Conservation (phyloP, 768 basidiomycete species). For the Collybia sordida region DNA sequence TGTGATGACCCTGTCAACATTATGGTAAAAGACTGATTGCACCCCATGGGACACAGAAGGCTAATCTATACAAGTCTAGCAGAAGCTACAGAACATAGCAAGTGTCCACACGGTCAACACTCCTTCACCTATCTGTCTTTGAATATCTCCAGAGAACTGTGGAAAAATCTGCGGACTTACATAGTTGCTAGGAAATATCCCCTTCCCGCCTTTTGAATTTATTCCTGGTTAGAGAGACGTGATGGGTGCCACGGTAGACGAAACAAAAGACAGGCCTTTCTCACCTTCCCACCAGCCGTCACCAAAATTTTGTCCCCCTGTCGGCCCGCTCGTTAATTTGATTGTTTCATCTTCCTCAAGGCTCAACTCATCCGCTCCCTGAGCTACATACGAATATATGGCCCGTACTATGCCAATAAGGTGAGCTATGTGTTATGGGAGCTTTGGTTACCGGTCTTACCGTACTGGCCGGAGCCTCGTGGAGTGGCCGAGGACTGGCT, state of each 20-base stretch:
- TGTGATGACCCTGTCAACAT: no score
- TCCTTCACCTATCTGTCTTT: slow-evolving; percentile 47
- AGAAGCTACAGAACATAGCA: no score
- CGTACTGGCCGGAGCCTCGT: slow-evolving; percentile 45
- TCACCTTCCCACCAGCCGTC: slow-evolving; percentile 90
- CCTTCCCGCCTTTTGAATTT: slow-evolving; percentile 58
- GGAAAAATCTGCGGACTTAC: slow-evolving; percentile 43
- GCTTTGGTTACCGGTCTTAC: slow-evolving; percentile 34
- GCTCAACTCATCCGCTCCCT: slow-evolving; percentile 68
- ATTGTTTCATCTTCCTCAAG: slow-evolving; percentile 61
- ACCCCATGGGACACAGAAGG: neutral
- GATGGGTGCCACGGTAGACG: slow-evolving; percentile 18
- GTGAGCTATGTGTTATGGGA: slow-evolving; percentile 4
- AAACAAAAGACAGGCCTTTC: slow-evolving; percentile 12
- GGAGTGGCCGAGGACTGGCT: slow-evolving; percentile 13
- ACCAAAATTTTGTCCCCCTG: slow-evolving; percentile 65
- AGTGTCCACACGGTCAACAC: neutral
- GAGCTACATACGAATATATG: slow-evolving; percentile 76
- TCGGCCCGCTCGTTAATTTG: slow-evolving; percentile 60
- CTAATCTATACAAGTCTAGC: slow-evolving; percentile 1
- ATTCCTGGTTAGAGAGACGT: slow-evolving; percentile 44
- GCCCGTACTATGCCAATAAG: slow-evolving; percentile 60
- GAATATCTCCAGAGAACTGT: slow-evolving; percentile 10
- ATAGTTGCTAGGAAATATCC: slow-evolving; percentile 89
- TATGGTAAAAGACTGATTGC: no score